Evolutionary conservation across 768 basidiomycete species (phyloP).

Genomic region (Hygrophorus russula): DNA sequence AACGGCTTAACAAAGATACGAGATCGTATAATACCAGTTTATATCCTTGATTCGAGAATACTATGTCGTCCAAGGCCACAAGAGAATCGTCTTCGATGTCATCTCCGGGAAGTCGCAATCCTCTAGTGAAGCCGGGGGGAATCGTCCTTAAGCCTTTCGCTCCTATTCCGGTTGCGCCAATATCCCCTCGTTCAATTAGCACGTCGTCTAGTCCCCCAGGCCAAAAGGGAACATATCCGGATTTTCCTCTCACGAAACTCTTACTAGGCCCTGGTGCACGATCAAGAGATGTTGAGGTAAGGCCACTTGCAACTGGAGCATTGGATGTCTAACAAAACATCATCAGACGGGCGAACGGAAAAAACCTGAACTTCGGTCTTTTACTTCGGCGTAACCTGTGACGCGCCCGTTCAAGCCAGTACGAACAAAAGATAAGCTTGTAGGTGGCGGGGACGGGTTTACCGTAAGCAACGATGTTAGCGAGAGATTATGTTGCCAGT

Average conservation of each 20-base stretch:
- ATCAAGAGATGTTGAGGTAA: constrained; percentile 77
- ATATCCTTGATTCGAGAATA: constrained; percentile 8
- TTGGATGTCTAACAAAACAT: constrained; percentile 34
- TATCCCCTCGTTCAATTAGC: constrained; percentile 23
- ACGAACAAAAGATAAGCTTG: constrained; percentile 61
- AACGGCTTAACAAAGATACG: neutral
- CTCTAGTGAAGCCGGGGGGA: constrained; percentile 77
- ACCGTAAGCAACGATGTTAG: constrained; percentile 53
- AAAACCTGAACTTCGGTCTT: constrained; percentile 4
- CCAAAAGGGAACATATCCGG: constrained; percentile 85
- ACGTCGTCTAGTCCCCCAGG: constrained; percentile 85
- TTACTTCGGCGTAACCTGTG: constrained; percentile 73
- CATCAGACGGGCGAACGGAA: neutral
- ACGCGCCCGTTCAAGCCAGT: constrained; percentile 72
- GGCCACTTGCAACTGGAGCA: constrained; percentile 47
- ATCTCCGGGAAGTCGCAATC: constrained; percentile 60
- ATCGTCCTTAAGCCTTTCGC: constrained; percentile 49
- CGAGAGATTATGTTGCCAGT: constrained; percentile 57
- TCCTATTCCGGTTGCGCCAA: constrained; percentile 16
- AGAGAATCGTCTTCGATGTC: constrained; percentile 35
- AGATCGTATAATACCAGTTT: neutral
- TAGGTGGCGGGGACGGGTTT: constrained; percentile 66
- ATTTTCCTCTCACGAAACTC: constrained; percentile 89
- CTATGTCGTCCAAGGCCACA: constrained; percentile 17
- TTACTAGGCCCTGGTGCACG: constrained; percentile 71